Evolutionary conservation across 2,329 filamentous ascomycete genomes (phyloP), one percentile per base, ranked within the genome.

Genomic region (Nannizziopsis arthrosporioides): DNA sequence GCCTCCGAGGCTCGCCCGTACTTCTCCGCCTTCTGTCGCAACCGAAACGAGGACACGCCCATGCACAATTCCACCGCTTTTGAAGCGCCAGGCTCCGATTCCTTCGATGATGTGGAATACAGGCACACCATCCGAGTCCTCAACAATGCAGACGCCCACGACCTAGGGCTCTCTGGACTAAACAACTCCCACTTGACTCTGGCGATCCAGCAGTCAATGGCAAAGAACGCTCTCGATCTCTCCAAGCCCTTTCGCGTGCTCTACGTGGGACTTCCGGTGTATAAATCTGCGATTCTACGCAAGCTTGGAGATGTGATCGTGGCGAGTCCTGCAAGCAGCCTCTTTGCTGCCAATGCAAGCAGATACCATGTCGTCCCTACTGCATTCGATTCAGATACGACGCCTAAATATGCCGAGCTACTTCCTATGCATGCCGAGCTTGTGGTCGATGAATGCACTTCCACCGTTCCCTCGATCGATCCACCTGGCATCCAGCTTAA

Each of bases 261-360:
- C 2, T 72, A 71, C 49, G 52, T 69, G 22, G 69, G 69, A 12
- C 58, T 66, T 43, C 52, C 63, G 0, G 61, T 62, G 5, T 65
- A 61, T 35, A 63, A 67, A 34, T 63, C 65, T 36, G 64, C 63
- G 32, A 62, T 72, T 41, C 60, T 72, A 11, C 66, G 69, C 53
- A 73, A 73, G 51, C 65, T 73, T 14, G 70, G 68, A 8, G 68
- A 71, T 53, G 68, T 69, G 9, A 53, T 73, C 19, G 68, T 70
- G 5, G 67, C 68, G 14, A 66, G 65, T 51, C 61, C 64, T 15
- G 56, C 54, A 18, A 55, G 59, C 44, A 58, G 59, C 34, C 60
- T 59, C 8, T 61, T 60, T 45, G 58, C 56, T 32, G 56, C 61
- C 15, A 64, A 68, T 45, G 66, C 68, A 12, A 69, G 69, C 32